Conservation (phyloP, 2,329 filamentous ascomycete genomes). For the Trichoderma semiorbis region DNA sequence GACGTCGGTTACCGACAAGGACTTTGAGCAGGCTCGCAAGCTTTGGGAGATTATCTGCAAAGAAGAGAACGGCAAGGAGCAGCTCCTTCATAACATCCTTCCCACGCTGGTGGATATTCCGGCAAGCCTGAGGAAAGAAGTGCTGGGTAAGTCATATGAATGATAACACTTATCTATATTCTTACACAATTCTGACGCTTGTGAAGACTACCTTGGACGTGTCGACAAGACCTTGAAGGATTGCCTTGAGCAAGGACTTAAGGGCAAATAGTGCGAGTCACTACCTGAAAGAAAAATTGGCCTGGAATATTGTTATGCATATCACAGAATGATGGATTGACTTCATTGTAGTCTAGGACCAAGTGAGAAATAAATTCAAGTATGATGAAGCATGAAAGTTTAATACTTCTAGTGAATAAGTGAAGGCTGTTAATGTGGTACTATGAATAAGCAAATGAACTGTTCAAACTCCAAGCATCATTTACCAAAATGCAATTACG, state of each 20-base stretch:
- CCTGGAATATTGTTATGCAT: background rate
- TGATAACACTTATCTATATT: background rate
- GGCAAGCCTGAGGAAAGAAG: background rate
- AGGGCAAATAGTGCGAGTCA: background rate
- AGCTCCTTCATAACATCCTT: background rate
- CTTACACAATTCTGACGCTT: background rate
- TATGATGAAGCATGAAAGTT: background rate
- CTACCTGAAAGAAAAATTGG: background rate
- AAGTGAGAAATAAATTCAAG: background rate
- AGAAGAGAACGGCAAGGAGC: background rate
- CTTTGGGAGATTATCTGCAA: constrained; percentile 48
- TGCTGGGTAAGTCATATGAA: background rate
- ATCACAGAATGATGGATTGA: background rate
- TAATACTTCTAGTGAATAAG: background rate
- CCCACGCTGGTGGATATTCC: constrained; percentile 2
- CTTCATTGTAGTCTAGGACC: background rate
- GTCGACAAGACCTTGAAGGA: background rate
- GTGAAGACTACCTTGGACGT: background rate
- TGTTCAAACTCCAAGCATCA: background rate
- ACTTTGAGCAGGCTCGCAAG: constrained; percentile 48
- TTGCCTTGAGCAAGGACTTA: background rate
- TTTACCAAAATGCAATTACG: background rate
- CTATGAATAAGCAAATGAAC: background rate
- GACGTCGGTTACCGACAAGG: constrained; percentile 43
- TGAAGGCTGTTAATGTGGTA: background rate